phyloP scores from a whole-genome alignment of 108 stramenopile genomes.

The Schizochytrium sp. region DNA sequence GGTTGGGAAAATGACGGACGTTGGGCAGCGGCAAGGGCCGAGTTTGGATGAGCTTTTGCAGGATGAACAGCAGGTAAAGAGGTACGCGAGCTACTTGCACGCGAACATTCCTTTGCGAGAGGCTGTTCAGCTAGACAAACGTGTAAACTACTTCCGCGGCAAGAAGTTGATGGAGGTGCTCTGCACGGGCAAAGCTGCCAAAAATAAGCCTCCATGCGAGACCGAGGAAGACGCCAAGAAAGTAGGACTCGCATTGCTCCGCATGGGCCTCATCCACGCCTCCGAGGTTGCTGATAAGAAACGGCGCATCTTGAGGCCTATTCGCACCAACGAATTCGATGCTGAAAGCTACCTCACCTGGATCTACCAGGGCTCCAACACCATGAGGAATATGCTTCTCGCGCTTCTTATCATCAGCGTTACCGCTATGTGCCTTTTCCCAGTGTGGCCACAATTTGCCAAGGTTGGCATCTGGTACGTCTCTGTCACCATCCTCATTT shows the following conservation, averaged over 20 bases:
- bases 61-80: constrained; percentile 55
- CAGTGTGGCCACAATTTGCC: constrained; percentile 75
- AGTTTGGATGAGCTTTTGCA: neutral
- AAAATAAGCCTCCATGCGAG: constrained; percentile 66
- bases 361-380: constrained; percentile 76
- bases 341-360: constrained; percentile 74
- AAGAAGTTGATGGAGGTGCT: constrained; percentile 71
- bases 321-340: constrained; percentile 59
- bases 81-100: constrained; percentile 50
- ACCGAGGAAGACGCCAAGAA: constrained; percentile 68
- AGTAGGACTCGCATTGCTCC: constrained; percentile 70
- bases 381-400: constrained; percentile 73
- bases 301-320: neutral
- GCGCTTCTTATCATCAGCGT: constrained; percentile 71
- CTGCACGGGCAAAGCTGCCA: constrained; percentile 62
- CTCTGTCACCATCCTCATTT: constrained; percentile 92
- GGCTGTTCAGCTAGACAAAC: constrained; percentile 75
- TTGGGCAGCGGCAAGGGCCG: neutral
- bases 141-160: constrained; percentile 79
- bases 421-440: constrained; percentile 73
- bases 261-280: constrained; percentile 57
- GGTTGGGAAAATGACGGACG: no score
- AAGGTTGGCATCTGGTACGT: constrained; percentile 90
- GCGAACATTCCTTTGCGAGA: constrained; percentile 69
- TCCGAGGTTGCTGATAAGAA: constrained; percentile 60